These are phyloP conservation scores for Daldinia sp. DNA, from an alignment of 2,329 filamentous ascomycete species.

Conservation along the genomic window DNA sequence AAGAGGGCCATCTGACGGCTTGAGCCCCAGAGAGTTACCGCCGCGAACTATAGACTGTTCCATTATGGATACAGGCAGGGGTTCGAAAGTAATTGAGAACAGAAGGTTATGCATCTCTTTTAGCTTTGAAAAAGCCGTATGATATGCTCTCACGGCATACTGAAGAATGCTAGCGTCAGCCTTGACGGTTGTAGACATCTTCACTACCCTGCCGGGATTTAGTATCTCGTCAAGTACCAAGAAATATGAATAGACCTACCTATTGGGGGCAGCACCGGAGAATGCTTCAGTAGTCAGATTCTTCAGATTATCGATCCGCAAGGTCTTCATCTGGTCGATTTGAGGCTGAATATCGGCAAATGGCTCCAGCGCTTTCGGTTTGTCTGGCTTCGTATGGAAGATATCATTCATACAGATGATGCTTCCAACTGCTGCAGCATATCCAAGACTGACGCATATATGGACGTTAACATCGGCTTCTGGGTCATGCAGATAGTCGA, in stretches of 20 bases:
- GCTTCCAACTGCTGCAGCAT: slow-evolving; percentile 42
- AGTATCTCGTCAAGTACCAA: no score
- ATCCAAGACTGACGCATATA: slow-evolving; percentile 37
- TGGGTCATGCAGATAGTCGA: slow-evolving; percentile 26
- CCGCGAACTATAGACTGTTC: slow-evolving; percentile 24
- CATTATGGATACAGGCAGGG: slow-evolving; percentile 40
- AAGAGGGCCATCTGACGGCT: slow-evolving; percentile 12
- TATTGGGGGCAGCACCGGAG: no score
- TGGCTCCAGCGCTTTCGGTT: slow-evolving; percentile 36
- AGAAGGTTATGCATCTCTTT: slow-evolving; percentile 24
- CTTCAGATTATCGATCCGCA: background rate
- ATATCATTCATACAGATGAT: slow-evolving; percentile 39
- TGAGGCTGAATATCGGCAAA: slow-evolving; percentile 27
- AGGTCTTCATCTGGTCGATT: slow-evolving; percentile 10
- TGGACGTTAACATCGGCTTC: slow-evolving; percentile 22
- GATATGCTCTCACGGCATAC: background rate
- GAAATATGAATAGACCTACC: no score
- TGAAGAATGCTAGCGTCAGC: background rate
- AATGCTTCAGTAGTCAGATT: no score
- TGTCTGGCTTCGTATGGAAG: slow-evolving; percentile 27
- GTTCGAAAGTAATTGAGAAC: slow-evolving; percentile 41
- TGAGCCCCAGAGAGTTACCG: slow-evolving; percentile 41
- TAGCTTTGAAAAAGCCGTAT: background rate
- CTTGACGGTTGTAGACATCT: slow-evolving; percentile 27
- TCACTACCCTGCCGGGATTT: background rate